Base-by-base conservation (phyloP, 441 rosid genomes). In the Populus hybrid region DNA sequence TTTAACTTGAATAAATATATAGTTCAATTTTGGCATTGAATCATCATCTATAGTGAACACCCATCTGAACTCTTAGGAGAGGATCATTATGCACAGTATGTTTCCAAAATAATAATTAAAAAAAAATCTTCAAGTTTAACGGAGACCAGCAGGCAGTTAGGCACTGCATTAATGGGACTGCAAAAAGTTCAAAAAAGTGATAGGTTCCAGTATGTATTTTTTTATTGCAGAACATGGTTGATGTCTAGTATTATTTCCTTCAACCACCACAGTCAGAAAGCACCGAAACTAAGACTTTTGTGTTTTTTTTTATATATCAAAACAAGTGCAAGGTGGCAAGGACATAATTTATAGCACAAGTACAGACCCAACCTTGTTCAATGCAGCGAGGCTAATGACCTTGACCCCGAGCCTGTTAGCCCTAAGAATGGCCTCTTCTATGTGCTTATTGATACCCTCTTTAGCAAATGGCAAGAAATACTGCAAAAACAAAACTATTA, bases 301-400 rank as follows among this genome's bases (percentile, higher is more conserved):
- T 10, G 3, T 40, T 10, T 2, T n/a, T 50, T 50, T 2, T n/a
- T n/a, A n/a, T n/a, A n/a, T 18, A 10, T 10, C 24, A 67, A n/a
- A 67, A 32, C 4, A 36, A 30, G 2, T 34, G 18, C 16, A 7
- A 6, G 1, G 35, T 54, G 8, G 20, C 23, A 9, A 6, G 8
- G 2, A n/a, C 2, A 40, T 38, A 23, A 6, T 61, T 9, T 30
- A 26, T 40, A 40, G 46, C 11, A 40, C 4, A 40, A 40, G 46
- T 40, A 40, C 21, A 61, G 21, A 21, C 69, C 87, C 14, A 63
- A 96, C 98, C 98, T 96, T 96, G 81, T 96, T 96, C 57, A 96
- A 77, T 81, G 99, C 99, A 75, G 99, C 99, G 80, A 96, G 93
- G 86, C 99, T 94, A 71, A 96, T 90, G 81, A 96, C 97, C 82